Conservation (phyloP, 2,329 filamentous ascomycete genomes). For the Orbilia ellipsospora region DNA sequence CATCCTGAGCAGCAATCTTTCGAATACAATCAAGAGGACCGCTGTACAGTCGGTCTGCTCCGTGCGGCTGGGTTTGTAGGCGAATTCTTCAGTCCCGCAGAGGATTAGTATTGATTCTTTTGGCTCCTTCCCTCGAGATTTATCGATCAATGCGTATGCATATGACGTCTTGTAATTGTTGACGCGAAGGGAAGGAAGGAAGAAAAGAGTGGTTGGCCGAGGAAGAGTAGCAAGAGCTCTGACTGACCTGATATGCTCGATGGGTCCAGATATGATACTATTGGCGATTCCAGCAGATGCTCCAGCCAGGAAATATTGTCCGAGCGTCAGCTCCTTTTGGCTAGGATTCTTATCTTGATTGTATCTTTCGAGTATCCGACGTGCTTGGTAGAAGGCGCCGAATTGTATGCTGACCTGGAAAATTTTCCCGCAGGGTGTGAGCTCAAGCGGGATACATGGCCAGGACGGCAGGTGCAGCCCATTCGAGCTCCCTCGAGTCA, state of each 20-base stretch:
- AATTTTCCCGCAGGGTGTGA: constrained; percentile 62
- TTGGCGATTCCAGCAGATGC: constrained; percentile 94
- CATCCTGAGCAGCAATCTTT: constrained; percentile 78
- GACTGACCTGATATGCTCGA: constrained; percentile 50
- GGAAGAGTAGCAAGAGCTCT: constrained; percentile 22
- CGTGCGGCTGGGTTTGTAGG: constrained; percentile 95
- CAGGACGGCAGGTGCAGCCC: constrained; percentile 4
- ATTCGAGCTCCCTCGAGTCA: constrained; percentile 56
- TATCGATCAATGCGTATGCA: constrained; percentile 40
- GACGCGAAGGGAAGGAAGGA: too few relatives aligned
- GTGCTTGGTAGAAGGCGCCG: constrained; percentile 92
- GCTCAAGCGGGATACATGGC: constrained; percentile 20
- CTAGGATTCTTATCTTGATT: constrained; percentile 68
- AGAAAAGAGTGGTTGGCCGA: too few relatives aligned
- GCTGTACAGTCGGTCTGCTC: constrained; percentile 77
- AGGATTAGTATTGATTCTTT: constrained; percentile 32
- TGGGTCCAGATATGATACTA: constrained; percentile 62
- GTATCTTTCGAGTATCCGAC: constrained; percentile 81
- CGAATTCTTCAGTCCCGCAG: constrained; percentile 72
- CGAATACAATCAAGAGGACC: constrained; percentile 91
- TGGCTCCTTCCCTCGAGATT: background rate
- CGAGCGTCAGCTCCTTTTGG: constrained; percentile 73
- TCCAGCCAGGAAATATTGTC: constrained; percentile 88
- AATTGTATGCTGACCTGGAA: constrained; percentile 82
- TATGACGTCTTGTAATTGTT: constrained; percentile 9